These are phyloP conservation scores for Basipetospora chlamydospora DNA, from an alignment of 2,329 filamentous ascomycete genomes.

Conservation along the genomic window DNA sequence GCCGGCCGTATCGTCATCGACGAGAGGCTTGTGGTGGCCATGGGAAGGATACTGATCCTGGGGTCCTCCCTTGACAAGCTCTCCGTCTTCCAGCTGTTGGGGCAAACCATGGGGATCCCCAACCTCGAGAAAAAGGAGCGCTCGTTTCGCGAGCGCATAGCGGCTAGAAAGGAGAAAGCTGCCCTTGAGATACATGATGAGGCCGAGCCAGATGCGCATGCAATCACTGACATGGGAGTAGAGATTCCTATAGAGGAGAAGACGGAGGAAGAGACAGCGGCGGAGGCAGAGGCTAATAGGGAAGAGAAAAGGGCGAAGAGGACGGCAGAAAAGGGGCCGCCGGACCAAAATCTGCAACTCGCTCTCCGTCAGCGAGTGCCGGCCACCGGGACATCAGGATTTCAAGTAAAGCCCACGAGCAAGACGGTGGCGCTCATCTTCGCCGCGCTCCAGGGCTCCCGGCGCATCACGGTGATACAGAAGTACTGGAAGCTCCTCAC, in stretches of 20 bases:
- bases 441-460: constrained; percentile 44
- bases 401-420: too few species aligned
- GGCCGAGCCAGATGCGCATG: not conserved
- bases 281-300: too few species aligned
- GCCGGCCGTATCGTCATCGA: constrained; percentile 58
- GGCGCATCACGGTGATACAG: constrained; percentile 45
- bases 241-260: too few species aligned
- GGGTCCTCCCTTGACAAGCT: constrained; percentile 50
- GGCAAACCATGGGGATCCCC: constrained; percentile 68
- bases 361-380: constrained; percentile 22
- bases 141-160: too few species aligned
- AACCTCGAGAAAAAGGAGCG: constrained; percentile 11
- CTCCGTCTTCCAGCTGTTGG: constrained; percentile 59
- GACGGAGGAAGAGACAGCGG: too few species aligned
- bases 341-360: constrained; percentile 5
- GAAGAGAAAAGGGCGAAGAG: too few species aligned
- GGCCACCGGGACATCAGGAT: too few species aligned
- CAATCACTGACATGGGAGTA: too few species aligned
- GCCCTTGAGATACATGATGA: not conserved
- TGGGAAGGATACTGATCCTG: constrained; percentile 64
- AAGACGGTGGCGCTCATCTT: constrained; percentile 58
- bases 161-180: not conserved
- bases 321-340: constrained; percentile 8
- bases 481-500: constrained; percentile 70
- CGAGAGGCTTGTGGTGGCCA: constrained; percentile 62